These are phyloP conservation scores for Fusarium beomiforme DNA, from an alignment of 2,329 filamentous ascomycete species.

Conservation along the genomic window DNA sequence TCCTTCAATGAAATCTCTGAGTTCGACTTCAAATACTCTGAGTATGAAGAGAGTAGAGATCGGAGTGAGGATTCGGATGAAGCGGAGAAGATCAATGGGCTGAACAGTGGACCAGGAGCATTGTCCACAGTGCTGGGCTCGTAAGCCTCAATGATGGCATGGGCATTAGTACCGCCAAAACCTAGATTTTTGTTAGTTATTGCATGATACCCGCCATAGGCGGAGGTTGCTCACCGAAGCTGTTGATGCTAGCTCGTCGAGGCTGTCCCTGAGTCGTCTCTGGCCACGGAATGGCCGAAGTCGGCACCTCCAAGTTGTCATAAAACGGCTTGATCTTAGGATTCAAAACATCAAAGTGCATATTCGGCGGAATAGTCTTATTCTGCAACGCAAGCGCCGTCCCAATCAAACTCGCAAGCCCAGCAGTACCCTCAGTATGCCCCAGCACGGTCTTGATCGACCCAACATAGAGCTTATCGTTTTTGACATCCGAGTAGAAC, in stretches of 20 bases:
- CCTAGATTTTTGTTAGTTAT: no score
- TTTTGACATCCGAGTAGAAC: not conserved
- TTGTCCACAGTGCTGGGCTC: rapidly evolving
- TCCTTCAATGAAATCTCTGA: rapidly evolving
- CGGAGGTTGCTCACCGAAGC: slow-evolving; percentile 44
- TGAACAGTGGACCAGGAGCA: not conserved
- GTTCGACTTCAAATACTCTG: rapidly evolving
- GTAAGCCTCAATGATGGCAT: slow-evolving; percentile 24
- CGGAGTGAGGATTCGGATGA: not conserved
- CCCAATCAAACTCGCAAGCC: not conserved
- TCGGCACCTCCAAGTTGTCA: not conserved
- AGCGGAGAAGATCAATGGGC: slow-evolving; percentile 4
- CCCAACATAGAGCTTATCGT: not conserved
- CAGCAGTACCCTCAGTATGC: rapidly evolving
- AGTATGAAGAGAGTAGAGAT: rapidly evolving
- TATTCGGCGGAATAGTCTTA: not conserved
- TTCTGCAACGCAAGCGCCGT: not conserved
- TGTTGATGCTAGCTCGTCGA: slow-evolving; percentile 46
- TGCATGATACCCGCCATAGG: no score
- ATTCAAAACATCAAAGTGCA: not conserved
- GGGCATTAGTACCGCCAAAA: slow-evolving; percentile 51
- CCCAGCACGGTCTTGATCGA: not conserved
- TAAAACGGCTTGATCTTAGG: not conserved
- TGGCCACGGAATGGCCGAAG: not conserved
- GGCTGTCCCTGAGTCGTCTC: not conserved